Percentiles rank a stretch among this genome's conserved stretches.
Evolutionary conservation across 2,329 filamentous ascomycete species (phyloP).

Genomic region (Cercospora sp.): DNA sequence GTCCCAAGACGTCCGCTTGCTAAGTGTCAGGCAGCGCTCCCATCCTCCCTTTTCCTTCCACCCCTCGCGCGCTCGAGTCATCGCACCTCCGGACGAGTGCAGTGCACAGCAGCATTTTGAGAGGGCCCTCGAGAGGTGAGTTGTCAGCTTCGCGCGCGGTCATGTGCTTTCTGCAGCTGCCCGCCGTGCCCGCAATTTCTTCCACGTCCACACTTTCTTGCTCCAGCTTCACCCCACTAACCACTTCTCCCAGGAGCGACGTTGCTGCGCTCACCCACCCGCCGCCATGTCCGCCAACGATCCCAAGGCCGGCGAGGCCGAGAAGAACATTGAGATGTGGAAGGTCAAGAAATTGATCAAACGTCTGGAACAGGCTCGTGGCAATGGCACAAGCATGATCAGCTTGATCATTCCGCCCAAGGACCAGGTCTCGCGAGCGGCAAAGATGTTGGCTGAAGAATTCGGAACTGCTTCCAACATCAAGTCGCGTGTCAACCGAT

Average conservation of each 20-base stretch:
- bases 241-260: not conserved
- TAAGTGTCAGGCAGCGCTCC: not conserved
- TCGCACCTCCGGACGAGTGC: not conserved
- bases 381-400: conserved; percentile 99
- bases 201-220: not conserved
- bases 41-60: not conserved
- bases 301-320: conserved; percentile 83
- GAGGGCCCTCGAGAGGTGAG: not conserved
- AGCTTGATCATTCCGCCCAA: conserved; percentile 98
- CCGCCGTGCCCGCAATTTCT: conserved; percentile 1
- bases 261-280: conserved; percentile 4
- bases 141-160: not conserved
- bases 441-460: conserved; percentile 98
- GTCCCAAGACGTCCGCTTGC: not conserved
- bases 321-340: conserved; percentile 95
- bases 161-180: conserved; percentile 4
- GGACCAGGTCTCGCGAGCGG: conserved; percentile 92
- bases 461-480: conserved; percentile 95
- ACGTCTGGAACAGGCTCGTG: conserved; percentile 91
- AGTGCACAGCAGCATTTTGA: not conserved
- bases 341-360: conserved; percentile 99
- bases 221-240: conserved; percentile 5
- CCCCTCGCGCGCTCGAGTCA: not conserved
- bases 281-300: conserved; percentile 77
- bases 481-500: conserved; percentile 98